Conservation (phyloP, 1,284 basidiomycete species). For the Apiotrichum brassicae region DNA sequence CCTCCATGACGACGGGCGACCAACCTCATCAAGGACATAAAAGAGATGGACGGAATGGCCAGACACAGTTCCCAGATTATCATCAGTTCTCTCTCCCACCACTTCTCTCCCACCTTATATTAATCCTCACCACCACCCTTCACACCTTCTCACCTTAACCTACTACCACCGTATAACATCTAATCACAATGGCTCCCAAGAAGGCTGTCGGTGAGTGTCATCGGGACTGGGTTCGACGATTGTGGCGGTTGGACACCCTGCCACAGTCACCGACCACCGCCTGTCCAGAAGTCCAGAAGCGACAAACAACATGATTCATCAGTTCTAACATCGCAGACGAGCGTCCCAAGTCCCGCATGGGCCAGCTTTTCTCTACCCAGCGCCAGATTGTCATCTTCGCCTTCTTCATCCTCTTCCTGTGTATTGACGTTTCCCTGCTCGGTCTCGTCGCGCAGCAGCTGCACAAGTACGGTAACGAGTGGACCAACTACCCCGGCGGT, state of each 20-base stretch:
- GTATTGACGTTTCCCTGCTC: slow-evolving; percentile 48
- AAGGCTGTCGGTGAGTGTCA: neutral
- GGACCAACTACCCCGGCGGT: slow-evolving; percentile 23
- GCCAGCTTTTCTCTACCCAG: slow-evolving; percentile 16
- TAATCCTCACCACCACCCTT: no score
- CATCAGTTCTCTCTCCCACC: no score
- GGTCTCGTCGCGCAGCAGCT: slow-evolving; percentile 39
- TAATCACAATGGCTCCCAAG: slow-evolving; percentile 3
- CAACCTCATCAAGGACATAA: neutral
- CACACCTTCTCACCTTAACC: neutral
- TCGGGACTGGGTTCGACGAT: neutral
- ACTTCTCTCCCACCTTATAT: no score
- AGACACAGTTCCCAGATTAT: no score
- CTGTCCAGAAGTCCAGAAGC: no score
- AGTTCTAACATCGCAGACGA: slow-evolving; percentile 1
- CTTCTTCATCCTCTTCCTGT: slow-evolving; percentile 55
- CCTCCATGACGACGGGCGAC: no score
- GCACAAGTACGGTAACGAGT: slow-evolving; percentile 28
- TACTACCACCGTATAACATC: neutral
- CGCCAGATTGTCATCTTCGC: slow-evolving; percentile 46
- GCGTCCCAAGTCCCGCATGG: slow-evolving; percentile 6
- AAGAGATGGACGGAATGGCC: no score
- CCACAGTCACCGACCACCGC: neutral
- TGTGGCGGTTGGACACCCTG: neutral
- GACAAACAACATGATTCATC: no score